A percentile compares a stretch with the other conserved stretches of the same genome.
phyloP scores from a whole-genome alignment of 2,329 filamentous ascomycete genomes.

The Exophiala sp. region DNA sequence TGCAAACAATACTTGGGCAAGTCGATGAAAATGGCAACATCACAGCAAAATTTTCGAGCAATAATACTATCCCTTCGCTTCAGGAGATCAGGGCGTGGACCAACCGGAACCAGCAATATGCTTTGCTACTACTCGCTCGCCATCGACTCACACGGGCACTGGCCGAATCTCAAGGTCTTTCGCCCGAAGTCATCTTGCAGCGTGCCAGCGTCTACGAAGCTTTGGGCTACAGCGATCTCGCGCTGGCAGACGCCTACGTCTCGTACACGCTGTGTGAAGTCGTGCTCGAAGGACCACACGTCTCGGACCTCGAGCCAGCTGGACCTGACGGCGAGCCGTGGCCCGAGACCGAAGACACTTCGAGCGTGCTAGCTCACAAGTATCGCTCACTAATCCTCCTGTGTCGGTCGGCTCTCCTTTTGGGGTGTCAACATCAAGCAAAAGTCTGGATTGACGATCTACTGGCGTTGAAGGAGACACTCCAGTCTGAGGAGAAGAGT shows the following conservation, averaged over 20 bases:
- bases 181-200: slow-evolving; percentile 30
- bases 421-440: slow-evolving; percentile 17
- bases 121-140: slow-evolving; percentile 18
- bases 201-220: slow-evolving; percentile 68
- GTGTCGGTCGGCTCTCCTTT: slow-evolving; percentile 15
- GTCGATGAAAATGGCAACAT: neutral
- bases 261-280: slow-evolving; percentile 77
- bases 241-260: slow-evolving; percentile 83
- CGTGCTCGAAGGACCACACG: slow-evolving; percentile 59
- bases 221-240: slow-evolving; percentile 84
- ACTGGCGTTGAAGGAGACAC: slow-evolving; percentile 7
- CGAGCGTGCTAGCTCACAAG: slow-evolving; percentile 21
- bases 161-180: slow-evolving; percentile 10
- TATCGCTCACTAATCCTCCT: slow-evolving; percentile 16
- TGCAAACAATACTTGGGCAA: slow-evolving; percentile 2
- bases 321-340: slow-evolving; percentile 34
- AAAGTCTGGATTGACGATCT: slow-evolving; percentile 18
- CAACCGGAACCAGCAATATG: slow-evolving; percentile 8
- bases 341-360: slow-evolving; percentile 16
- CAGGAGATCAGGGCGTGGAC: slow-evolving; percentile 6
- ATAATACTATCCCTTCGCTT: neutral
- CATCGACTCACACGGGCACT: slow-evolving; percentile 16
- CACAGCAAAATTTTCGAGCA: neutral
- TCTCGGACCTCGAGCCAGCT: slow-evolving; percentile 70
- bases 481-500: too few species aligned